Evolutionary conservation across 768 basidiomycete genomes (phyloP).

Genomic region (Macrocybe gigantea): DNA sequence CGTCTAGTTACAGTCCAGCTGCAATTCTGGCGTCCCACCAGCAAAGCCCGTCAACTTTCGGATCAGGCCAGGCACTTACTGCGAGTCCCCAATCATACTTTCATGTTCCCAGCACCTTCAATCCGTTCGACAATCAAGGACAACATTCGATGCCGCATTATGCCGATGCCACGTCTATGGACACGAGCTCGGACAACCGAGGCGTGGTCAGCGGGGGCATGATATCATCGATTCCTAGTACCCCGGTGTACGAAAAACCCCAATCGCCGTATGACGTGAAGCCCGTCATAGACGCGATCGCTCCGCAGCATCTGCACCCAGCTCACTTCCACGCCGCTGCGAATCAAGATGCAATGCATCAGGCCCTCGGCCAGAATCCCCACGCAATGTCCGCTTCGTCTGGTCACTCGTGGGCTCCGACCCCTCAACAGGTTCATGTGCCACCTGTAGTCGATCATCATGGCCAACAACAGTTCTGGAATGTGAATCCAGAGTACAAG

Average conservation of each 20-base stretch:
- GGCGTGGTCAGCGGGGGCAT: slow-evolving; percentile 3
- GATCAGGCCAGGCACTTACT: too few species aligned
- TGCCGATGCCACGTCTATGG: slow-evolving; percentile 10
- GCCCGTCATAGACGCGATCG: slow-evolving; percentile 16
- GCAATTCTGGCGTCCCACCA: too few species aligned
- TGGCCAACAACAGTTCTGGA: slow-evolving; percentile 5
- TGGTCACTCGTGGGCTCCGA: slow-evolving; percentile 5
- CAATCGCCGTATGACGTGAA: slow-evolving; percentile 23
- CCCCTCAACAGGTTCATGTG: slow-evolving; percentile 4
- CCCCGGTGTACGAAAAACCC: slow-evolving; percentile 17
- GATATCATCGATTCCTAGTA: slow-evolving; percentile 10
- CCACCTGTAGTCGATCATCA: background rate
- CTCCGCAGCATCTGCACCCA: slow-evolving; percentile 11
- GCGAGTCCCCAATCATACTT: too few species aligned
- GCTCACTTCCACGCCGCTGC: slow-evolving; percentile 7
- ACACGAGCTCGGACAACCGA: slow-evolving; percentile 9
- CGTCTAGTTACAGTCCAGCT: too few species aligned
- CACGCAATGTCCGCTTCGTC: background rate
- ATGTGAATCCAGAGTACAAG: background rate
- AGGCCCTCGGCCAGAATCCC: background rate
- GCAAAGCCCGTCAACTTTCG: too few species aligned
- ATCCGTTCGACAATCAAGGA: too few species aligned
- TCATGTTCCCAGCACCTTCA: too few species aligned
- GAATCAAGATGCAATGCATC: background rate
- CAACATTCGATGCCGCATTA: background rate